Evolutionary conservation across 2,329 filamentous ascomycete species (phyloP), one percentile per base, ranked within the genome.

Genomic region (Metarhizium robertsii): DNA sequence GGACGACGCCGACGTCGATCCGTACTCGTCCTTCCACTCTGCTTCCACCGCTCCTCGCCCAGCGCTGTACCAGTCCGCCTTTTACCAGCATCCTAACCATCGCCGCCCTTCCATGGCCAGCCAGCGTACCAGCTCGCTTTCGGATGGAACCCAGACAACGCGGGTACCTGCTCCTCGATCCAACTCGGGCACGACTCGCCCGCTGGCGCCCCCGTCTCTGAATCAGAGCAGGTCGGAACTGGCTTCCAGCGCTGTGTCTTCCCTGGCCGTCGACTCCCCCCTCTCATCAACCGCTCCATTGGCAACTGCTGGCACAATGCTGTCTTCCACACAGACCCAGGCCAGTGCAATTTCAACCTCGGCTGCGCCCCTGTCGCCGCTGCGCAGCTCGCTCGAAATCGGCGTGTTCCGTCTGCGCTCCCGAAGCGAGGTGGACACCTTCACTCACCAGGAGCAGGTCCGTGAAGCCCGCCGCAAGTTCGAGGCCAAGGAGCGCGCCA

Each of bases 381-480:
- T 86, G 6, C 81, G 83, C 53, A 75, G 71, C 55, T 85, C 83
- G 0, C 73, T 86, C 50, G 83, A 86, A 53, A 71, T 73, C 65
- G 66, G 73, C 57, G 75, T 75, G 29, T 84, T 85, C 60, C 81
- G 83, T 52, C 69, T 85, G 5, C 80, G 83, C 59, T 79, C 79
- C 51, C 79, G 80, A 58, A 83, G 81, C 45, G 82, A 85, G 59
- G 70, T 84, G 16, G 80, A 84, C 63, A 76, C 78, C 6, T 74
- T 71, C 13, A 73, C 74, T 1, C 79, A 79, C 32, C 72, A 77
- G 52, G 80, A 84, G 58, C 79, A 81, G 46, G 79, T 86, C 38
- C 77, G 79, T 48, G 78, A 79, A 62, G 83, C 81, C 4, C 81
- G 83, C 53, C 79, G 80, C 61, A 83, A 80, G 63, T 86, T 85